These are phyloP conservation scores for Borealophlyctis nickersoniae DNA, from an alignment of 192 early-diverging fungal genomes.

Conservation along the genomic window DNA sequence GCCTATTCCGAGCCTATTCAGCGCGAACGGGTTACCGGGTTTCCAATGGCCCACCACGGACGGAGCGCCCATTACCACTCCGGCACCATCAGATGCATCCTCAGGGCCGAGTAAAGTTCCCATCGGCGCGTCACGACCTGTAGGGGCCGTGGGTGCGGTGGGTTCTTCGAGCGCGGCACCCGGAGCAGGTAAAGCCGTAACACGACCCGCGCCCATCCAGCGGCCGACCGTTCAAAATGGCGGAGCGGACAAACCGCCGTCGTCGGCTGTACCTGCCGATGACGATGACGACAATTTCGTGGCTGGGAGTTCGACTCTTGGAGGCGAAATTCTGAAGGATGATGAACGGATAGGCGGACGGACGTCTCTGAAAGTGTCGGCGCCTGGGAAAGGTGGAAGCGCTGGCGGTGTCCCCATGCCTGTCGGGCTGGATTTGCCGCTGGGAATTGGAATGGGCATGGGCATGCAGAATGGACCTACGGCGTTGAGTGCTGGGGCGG, in stretches of 20 bases:
- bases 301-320: slow-evolving; percentile 27
- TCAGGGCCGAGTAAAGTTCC: not conserved
- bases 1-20: not conserved
- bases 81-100: too few species aligned
- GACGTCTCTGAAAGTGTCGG: too few species aligned
- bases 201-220: slow-evolving; percentile 25
- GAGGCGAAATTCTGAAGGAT: slow-evolving; percentile 31
- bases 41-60: not conserved
- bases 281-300: slow-evolving; percentile 23
- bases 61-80: too few species aligned
- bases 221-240: slow-evolving; percentile 6
- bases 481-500: too few species aligned
- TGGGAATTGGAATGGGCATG: too few species aligned
- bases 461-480: too few species aligned
- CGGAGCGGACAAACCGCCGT: not conserved
- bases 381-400: too few species aligned
- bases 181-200: slow-evolving; percentile 19
- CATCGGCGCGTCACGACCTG: not conserved
- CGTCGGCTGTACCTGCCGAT: not conserved
- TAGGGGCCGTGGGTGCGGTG: not conserved
- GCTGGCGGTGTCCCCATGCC: too few species aligned
- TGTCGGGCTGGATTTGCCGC: too few species aligned
- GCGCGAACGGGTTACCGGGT: not conserved
- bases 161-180: not conserved
- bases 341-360: slow-evolving; percentile 29